Conservation (phyloP, 2,329 filamentous ascomycete genomes). For the Phialophora chinensis region DNA sequence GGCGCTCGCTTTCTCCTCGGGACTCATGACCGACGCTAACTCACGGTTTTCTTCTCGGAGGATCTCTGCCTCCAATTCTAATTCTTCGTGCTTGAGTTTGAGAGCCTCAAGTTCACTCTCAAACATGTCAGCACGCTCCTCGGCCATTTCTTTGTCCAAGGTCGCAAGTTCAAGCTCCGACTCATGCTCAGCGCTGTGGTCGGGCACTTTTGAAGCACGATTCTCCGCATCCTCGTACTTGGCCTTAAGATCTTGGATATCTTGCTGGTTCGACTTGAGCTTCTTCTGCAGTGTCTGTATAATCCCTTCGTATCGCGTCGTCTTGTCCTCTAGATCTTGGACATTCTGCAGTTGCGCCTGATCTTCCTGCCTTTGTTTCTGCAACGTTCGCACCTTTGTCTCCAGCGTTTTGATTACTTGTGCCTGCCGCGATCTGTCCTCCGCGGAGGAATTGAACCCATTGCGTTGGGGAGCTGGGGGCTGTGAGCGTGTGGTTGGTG, state of each 20-base stretch:
- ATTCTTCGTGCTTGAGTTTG: conserved; percentile 77
- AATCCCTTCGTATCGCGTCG: conserved; percentile 69
- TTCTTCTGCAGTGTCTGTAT: conserved; percentile 91
- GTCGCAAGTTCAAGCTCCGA: conserved; percentile 83
- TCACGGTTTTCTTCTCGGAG: conserved; percentile 86
- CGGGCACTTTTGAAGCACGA: conserved; percentile 66
- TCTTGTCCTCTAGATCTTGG: conserved; percentile 71
- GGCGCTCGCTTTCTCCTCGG: conserved; percentile 83
- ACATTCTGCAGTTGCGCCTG: conserved; percentile 81
- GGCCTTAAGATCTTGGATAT: conserved; percentile 76
- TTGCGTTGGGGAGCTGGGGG: conserved; percentile 5
- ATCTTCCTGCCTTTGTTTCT: conserved; percentile 85
- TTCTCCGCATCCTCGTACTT: conserved; percentile 76
- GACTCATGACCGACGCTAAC: conserved; percentile 79
- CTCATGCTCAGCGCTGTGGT: conserved; percentile 81
- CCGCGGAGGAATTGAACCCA: conserved; percentile 6
- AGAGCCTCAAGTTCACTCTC: conserved; percentile 80
- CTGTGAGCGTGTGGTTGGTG: background rate
- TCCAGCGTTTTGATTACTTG: conserved; percentile 75
- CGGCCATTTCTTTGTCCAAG: conserved; percentile 93
- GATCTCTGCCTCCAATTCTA: conserved; percentile 86
- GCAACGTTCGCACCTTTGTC: conserved; percentile 82
- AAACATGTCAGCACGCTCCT: conserved; percentile 83
- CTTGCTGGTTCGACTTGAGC: conserved; percentile 81
- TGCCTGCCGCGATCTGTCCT: conserved; percentile 33